Percentiles rank a stretch among this genome's conserved stretches.
Conservation (phyloP, 2,329 filamentous ascomycete genomes). For the Chaetoscypha palmicola region DNA sequence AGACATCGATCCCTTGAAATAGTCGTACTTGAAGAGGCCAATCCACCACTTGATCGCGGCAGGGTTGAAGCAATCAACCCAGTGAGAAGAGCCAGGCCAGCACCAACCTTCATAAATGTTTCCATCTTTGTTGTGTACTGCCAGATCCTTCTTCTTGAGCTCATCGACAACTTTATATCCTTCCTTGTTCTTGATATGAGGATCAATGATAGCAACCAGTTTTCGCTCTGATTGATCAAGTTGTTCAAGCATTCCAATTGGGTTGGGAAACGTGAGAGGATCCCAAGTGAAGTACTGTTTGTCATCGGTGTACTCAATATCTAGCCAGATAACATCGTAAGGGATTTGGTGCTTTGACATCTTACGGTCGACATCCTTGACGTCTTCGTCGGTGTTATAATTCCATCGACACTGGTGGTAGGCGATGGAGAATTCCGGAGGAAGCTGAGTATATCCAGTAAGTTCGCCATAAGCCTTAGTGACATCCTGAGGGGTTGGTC, state of each 20-base stretch:
- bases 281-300: constrained; percentile 99
- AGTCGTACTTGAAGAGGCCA: constrained; percentile 76
- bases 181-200: constrained; percentile 90
- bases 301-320: constrained; percentile 94
- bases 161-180: constrained; percentile 72
- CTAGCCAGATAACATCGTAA: constrained; percentile 98
- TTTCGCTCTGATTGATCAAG: constrained; percentile 81
- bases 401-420: constrained; percentile 99
- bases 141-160: constrained; percentile 75
- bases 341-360: constrained; percentile 95
- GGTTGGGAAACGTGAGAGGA: constrained; percentile 76
- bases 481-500: constrained; percentile 76
- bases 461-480: constrained; percentile 79
- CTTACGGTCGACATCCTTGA: constrained; percentile 91
- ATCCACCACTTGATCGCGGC: constrained; percentile 88
- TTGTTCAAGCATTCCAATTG: constrained; percentile 80
- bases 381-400: constrained; percentile 93
- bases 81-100: constrained; percentile 95
- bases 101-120: constrained; percentile 94
- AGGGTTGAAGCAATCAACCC: constrained; percentile 96
- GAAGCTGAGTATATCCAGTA: constrained; percentile 84
- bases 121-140: constrained; percentile 82
- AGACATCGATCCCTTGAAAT: constrained; percentile 75
- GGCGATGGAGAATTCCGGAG: constrained; percentile 83
- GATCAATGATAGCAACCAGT: constrained; percentile 90